phyloP scores from a whole-genome alignment of 768 basidiomycete genomes.

The Suillus paluster region DNA sequence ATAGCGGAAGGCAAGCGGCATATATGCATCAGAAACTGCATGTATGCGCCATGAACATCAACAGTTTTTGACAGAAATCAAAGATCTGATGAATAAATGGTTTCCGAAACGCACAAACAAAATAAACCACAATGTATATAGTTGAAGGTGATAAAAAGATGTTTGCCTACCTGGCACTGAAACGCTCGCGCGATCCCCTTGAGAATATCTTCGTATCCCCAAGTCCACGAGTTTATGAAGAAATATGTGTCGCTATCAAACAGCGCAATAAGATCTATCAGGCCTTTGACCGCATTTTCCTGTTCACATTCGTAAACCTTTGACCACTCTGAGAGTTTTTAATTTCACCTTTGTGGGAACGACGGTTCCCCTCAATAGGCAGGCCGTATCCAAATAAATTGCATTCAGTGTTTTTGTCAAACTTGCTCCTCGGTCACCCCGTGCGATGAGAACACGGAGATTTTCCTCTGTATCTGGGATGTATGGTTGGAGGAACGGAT shows the following conservation, averaged over 20 bases:
- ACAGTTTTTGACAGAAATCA: neutral
- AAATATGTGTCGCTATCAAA: conserved; percentile 73
- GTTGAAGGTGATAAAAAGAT: conserved; percentile 7
- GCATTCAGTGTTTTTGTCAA: conserved; percentile 63
- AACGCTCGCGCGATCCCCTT: conserved; percentile 76
- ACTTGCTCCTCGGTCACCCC: conserved; percentile 27
- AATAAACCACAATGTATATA: neutral
- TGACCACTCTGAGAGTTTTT: conserved; percentile 5
- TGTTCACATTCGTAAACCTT: conserved; percentile 33
- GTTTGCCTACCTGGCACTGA: conserved; percentile 51
- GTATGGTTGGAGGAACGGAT: conserved; percentile 76
- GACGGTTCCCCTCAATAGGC: conserved; percentile 52
- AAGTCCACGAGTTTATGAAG: conserved; percentile 94
- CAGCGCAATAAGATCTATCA: conserved; percentile 69
- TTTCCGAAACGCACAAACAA: neutral
- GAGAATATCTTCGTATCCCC: conserved; percentile 93
- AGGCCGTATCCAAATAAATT: conserved; percentile 85
- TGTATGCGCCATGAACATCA: neutral
- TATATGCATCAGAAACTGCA: neutral
- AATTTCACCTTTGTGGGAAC: conserved; percentile 67
- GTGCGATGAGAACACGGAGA: conserved; percentile 28
- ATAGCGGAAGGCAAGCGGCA: neutral
- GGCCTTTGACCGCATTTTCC: conserved; percentile 66
- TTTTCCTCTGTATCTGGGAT: conserved; percentile 43
- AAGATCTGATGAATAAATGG: neutral